Conservation (phyloP, 495 filamentous ascomycete genomes). For the Neurospora terricola region DNA sequence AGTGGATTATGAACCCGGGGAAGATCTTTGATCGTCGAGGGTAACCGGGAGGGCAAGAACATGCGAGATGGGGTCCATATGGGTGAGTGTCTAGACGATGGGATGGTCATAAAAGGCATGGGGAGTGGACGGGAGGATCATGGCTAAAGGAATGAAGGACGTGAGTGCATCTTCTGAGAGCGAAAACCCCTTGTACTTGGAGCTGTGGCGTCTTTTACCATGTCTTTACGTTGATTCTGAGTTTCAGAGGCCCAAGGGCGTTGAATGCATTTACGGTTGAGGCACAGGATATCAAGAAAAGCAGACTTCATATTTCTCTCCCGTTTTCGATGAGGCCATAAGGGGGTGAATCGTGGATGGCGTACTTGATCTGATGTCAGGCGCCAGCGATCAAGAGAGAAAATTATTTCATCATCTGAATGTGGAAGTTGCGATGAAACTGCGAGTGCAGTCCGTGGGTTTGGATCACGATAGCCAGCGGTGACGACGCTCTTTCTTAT, state of each 20-base stretch:
- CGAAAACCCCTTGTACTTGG: not conserved
- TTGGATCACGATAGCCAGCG: not conserved
- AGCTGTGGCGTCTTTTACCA: not conserved
- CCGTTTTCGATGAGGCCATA: not conserved
- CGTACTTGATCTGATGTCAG: not conserved
- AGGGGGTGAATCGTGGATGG: not conserved
- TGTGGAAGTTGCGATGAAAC: not conserved
- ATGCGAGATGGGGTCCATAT: not conserved
- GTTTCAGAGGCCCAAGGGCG: not conserved
- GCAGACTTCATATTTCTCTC: not conserved
- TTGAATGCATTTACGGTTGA: not conserved
- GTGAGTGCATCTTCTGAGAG: not conserved
- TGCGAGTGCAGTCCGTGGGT: not conserved
- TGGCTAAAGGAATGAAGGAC: not conserved
- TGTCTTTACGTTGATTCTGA: not conserved
- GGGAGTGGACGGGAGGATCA: not conserved
- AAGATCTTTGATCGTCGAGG: slow-evolving; percentile 65
- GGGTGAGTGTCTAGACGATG: not conserved
- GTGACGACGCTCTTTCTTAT: not conserved
- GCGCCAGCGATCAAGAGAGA: not conserved
- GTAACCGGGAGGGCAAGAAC: not conserved
- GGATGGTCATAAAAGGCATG: not conserved
- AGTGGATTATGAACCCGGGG: slow-evolving; percentile 84
- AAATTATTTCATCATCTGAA: not conserved
- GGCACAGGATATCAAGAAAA: not conserved